Percentiles rank a stretch among this genome's conserved stretches.
phyloP scores from a whole-genome alignment of 2,329 filamentous ascomycete species.

The Elsinoe ampelina region DNA sequence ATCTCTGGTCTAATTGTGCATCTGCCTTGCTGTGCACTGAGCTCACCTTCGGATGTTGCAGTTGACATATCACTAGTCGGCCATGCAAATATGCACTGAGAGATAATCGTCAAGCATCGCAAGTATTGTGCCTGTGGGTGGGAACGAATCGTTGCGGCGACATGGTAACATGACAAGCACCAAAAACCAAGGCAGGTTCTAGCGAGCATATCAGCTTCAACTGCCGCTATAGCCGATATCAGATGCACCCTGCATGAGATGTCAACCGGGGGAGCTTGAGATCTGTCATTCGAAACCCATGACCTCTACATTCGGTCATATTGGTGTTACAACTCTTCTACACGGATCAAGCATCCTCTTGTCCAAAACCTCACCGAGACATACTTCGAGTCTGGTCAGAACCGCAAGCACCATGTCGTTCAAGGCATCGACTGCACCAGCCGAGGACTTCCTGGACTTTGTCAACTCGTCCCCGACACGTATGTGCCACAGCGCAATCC shows the following conservation, averaged over 20 bases:
- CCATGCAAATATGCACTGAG: not conserved
- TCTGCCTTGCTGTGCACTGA: no score
- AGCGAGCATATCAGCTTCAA: not conserved
- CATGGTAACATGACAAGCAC: no score
- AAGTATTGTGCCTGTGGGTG: not conserved
- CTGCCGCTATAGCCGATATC: not conserved
- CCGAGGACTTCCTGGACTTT: constrained; percentile 82
- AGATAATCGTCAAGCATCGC: not conserved
- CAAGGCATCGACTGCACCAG: constrained; percentile 39
- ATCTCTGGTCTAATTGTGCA: no score
- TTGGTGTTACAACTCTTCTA: no score
- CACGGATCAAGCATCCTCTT: no score
- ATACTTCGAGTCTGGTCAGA: not conserved
- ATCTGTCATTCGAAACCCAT: not conserved
- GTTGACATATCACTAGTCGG: no score
- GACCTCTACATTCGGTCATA: not conserved
- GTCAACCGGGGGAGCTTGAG: not conserved
- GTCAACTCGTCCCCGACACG: constrained; percentile 91
- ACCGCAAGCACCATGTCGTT: constrained; percentile 21
- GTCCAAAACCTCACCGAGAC: not conserved
- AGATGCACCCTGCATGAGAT: constrained; percentile 2
- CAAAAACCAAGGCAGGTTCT: not conserved
- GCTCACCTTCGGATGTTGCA: no score
- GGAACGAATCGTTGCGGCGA: no score
- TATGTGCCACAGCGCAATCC: constrained; percentile 37